A percentile compares a stretch with the other conserved stretches of the same genome.
Evolutionary conservation across 2,329 filamentous ascomycete species (phyloP).

Genomic region (Bipolaris zeicola): DNA sequence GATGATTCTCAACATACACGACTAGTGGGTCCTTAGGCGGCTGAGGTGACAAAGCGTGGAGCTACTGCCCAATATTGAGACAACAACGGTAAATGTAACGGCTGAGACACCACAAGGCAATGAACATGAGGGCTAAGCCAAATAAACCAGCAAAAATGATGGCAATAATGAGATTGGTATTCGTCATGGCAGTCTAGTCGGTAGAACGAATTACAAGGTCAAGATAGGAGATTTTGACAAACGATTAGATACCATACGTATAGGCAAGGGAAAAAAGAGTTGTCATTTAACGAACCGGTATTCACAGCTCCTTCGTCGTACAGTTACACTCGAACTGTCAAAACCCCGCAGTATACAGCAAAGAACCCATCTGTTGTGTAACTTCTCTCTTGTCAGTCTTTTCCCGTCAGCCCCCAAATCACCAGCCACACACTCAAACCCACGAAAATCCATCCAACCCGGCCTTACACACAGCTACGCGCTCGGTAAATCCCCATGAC

Average conservation of each 20-base stretch:
- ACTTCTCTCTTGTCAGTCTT: neutral
- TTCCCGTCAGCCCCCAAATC: neutral
- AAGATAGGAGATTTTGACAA: neutral
- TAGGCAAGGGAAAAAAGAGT: too few species aligned
- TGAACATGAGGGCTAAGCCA: slow-evolving; percentile 26
- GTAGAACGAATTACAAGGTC: neutral
- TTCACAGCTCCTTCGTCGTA: neutral
- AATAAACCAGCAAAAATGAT: slow-evolving; percentile 28
- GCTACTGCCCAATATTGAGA: slow-evolving; percentile 25
- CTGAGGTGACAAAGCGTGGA: slow-evolving; percentile 8
- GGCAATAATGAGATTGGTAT: slow-evolving; percentile 23
- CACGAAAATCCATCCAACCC: neutral
- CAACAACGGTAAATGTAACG: slow-evolving; percentile 26
- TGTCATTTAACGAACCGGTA: neutral
- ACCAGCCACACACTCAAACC: neutral
- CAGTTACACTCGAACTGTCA: neutral
- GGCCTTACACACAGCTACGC: neutral
- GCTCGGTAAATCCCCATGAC: neutral
- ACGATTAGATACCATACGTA: neutral
- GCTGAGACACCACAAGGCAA: slow-evolving; percentile 24
- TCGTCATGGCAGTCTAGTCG: slow-evolving; percentile 15
- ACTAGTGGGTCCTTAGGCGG: neutral
- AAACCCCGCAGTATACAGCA: neutral
- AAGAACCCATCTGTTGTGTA: neutral
- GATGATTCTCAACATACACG: slow-evolving; percentile 5